phyloP scores from a whole-genome alignment of 768 basidiomycete species.

The Leccinum longicurvipes region DNA sequence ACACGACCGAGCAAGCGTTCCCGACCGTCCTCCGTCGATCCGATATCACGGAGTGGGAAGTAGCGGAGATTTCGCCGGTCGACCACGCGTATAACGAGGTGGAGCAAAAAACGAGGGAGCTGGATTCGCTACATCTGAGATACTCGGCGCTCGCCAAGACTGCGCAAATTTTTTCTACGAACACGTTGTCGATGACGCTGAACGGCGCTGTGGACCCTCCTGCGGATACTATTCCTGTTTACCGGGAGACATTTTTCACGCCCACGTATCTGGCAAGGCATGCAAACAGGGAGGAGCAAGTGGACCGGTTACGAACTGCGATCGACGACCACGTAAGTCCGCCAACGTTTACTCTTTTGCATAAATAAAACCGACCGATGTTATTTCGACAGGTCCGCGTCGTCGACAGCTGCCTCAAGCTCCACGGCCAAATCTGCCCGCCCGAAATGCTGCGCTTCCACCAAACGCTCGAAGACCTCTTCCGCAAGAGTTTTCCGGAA shows the following conservation, averaged over 20 bases:
- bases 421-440: conserved; percentile 80
- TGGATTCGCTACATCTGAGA: conserved; percentile 61
- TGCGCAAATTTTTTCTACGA: conserved; percentile 68
- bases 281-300: conserved; percentile 65
- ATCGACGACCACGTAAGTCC: conserved; percentile 77
- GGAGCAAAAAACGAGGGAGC: conserved; percentile 73
- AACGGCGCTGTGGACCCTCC: conserved; percentile 87
- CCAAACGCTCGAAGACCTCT: conserved; percentile 81
- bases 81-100: conserved; percentile 82
- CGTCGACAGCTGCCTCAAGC: conserved; percentile 78
- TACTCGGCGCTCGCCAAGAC: conserved; percentile 81
- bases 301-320: conserved; percentile 67
- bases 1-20: conserved; percentile 83
- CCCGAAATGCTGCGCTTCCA: conserved; percentile 93
- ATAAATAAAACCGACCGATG: background rate
- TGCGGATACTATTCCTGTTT: conserved; percentile 66
- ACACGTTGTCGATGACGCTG: conserved; percentile 79
- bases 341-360: background rate
- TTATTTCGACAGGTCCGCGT: conserved; percentile 59
- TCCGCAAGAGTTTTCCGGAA: conserved; percentile 79
- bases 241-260: conserved; percentile 73
- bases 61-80: conserved; percentile 80
- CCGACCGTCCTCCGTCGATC: conserved; percentile 90
- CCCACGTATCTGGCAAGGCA: conserved; percentile 63
- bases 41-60: conserved; percentile 69